A percentile compares a stretch with the other conserved stretches of the same genome.
Evolutionary conservation across 768 basidiomycete genomes (phyloP).

Genomic region (Boletus speciosus): DNA sequence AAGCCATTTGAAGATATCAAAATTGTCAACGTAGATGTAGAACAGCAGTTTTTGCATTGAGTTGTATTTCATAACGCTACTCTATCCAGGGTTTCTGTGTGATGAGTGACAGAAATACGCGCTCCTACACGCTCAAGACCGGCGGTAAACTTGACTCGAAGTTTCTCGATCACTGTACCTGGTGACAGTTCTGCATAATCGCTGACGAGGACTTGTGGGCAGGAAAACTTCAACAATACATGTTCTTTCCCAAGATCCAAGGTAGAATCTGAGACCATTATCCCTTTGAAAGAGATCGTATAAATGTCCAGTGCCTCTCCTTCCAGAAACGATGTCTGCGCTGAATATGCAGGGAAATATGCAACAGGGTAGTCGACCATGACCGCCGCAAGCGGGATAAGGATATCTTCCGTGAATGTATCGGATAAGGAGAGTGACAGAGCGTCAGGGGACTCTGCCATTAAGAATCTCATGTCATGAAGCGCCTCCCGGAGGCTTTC

Average conservation of each 20-base stretch:
- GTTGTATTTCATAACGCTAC: conserved; percentile 41
- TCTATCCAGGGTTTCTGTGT: conserved; percentile 40
- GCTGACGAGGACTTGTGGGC: conserved; percentile 35
- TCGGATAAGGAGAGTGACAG: conserved; percentile 31
- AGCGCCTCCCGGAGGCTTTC: conserved; percentile 14
- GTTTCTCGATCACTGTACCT: conserved; percentile 24
- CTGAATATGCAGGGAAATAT: conserved; percentile 45
- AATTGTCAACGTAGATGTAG: conserved; percentile 75
- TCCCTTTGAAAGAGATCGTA: conserved; percentile 25
- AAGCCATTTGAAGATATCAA: conserved; percentile 94
- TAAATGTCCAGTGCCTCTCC: conserved; percentile 50
- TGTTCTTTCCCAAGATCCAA: conserved; percentile 23
- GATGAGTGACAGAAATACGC: conserved; percentile 29
- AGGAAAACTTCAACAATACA: conserved; percentile 55
- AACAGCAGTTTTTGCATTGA: conserved; percentile 36
- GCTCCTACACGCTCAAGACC: conserved; percentile 28
- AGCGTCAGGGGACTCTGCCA: conserved; percentile 7
- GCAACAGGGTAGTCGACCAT: conserved; percentile 61
- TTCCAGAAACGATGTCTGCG: conserved; percentile 40
- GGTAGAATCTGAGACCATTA: not conserved
- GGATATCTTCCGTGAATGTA: conserved; percentile 22
- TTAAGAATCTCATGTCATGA: not conserved
- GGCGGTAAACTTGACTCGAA: conserved; percentile 34
- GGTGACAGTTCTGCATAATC: conserved; percentile 14
- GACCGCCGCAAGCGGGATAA: conserved; percentile 54